phyloP scores from a whole-genome alignment of 2,329 filamentous ascomycete species.

The Teratosphaeria epicoccoides region DNA sequence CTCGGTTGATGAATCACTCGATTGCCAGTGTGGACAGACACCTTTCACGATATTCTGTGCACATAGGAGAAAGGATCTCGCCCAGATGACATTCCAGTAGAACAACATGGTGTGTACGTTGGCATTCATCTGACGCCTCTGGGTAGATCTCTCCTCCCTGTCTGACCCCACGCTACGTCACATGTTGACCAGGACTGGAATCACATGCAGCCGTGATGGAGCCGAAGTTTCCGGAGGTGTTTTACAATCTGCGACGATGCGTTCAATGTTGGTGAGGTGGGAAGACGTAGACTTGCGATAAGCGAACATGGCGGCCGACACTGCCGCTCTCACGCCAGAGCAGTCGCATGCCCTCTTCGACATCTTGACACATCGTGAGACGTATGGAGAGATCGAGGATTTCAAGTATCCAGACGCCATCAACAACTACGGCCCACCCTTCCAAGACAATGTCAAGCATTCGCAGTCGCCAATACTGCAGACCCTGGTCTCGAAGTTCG shows the following conservation, averaged over 20 bases:
- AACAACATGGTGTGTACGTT: no score
- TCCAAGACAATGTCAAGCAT: conserved; percentile 40
- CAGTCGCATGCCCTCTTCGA: conserved; percentile 44
- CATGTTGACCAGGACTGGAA: not conserved
- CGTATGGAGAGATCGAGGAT: conserved; percentile 56
- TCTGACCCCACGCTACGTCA: not conserved
- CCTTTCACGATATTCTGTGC: no score
- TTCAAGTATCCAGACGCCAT: conserved; percentile 59
- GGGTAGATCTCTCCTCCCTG: no score
- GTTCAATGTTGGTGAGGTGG: no score
- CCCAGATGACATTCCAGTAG: no score
- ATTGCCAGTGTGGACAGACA: no score
- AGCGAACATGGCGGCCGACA: not conserved
- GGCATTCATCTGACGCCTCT: no score
- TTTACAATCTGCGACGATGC: no score
- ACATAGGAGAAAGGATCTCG: no score
- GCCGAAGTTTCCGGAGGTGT: no score
- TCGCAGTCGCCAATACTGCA: conserved; percentile 56
- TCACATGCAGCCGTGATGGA: not conserved
- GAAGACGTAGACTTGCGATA: no score
- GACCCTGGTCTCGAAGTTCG: conserved; percentile 49
- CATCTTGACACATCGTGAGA: conserved; percentile 44
- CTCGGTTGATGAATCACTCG: no score
- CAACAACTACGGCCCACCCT: conserved; percentile 59
- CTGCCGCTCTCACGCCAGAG: conserved; percentile 28